Evolutionary conservation across 2,329 filamentous ascomycete species (phyloP), one percentile per base, ranked within the genome.

Genomic region (Stylonectria norvegica): DNA sequence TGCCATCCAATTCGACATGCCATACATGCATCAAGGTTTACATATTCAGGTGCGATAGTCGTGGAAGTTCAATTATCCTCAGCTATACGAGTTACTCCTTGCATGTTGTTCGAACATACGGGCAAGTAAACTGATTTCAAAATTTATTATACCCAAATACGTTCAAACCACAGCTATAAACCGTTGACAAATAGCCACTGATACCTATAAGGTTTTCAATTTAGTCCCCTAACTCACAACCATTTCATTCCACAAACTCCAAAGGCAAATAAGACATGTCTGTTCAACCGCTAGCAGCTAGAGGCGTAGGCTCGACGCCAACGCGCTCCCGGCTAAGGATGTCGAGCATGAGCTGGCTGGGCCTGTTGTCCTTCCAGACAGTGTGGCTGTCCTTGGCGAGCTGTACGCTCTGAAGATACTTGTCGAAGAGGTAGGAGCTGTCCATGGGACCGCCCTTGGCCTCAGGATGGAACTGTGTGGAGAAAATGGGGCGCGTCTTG

Each of bases 401-500:
- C 65, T 82, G 77, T 23, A 97, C 89, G 59, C 85, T 91, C 65
- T 95, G 82, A 32, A 97, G 73, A 71, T 97, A 98, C 73, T 88
- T 89, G 69, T 98, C 93, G 61, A 98, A 98, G 45, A 98, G 78
- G 70, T 95, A 97, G 2, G 88, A 83, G 50, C 88, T 94, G 73
- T 98, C 93, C 70, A 95, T 86, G 39, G 93, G 93, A 39, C 93
- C 93, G 46, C 93, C 93, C 76, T 95, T 95, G 55, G 93, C 93
- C 71, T 98, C 93, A 12, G 93, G 93, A 64, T 98, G 93, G 82
- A 98, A 98, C 69, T 98, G 93, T 17, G 90, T 95, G 50, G 87
- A 91, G 78, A 98, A 97, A 65, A 98, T 98, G 48, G 93, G 93
- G 23, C 91, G 87, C 43, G 86, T 86, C 70, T 86, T 89, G 78